phyloP scores from a whole-genome alignment of 345 rosid species.

The Conringia planisiliqua region DNA sequence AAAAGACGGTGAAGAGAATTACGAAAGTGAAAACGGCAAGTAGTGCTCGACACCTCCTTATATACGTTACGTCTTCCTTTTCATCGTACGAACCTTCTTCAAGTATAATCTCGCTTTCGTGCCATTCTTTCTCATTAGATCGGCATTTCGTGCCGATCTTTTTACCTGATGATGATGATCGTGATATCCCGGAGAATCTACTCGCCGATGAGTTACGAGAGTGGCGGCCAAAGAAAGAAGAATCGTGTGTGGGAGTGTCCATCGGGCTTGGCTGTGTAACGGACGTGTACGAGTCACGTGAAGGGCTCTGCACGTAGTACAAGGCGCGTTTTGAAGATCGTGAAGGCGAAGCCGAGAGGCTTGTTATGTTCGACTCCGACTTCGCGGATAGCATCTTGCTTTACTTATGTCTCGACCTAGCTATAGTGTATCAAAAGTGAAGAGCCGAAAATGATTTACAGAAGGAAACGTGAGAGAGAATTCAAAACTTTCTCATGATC shows the following conservation, averaged over 20 bases:
- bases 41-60: conserved; percentile 55
- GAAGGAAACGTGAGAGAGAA: neutral
- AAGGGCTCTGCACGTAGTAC: conserved; percentile 83
- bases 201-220: conserved; percentile 83
- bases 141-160: conserved; percentile 46
- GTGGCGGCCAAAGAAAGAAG: conserved; percentile 68
- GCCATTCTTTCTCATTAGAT: conserved; percentile 51
- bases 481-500: neutral
- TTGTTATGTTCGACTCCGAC: conserved; percentile 72
- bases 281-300: conserved; percentile 81
- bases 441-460: neutral
- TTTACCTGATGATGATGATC: conserved; percentile 59
- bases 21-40: conserved; percentile 53
- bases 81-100: conserved; percentile 81
- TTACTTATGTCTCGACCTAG: too few species aligned
- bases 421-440: too few species aligned
- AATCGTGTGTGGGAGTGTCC: conserved; percentile 80
- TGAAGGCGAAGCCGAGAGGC: conserved; percentile 67
- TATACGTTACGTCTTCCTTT: conserved; percentile 48
- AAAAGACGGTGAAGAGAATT: conserved; percentile 54
- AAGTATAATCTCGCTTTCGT: conserved; percentile 39
- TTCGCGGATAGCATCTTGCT: conserved; percentile 67
- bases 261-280: conserved; percentile 70
- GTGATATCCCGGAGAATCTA: conserved; percentile 75
- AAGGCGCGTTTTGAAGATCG: conserved; percentile 71